Percentiles rank a stretch among this genome's conserved stretches.
phyloP scores from a whole-genome alignment of 305 asterid genomes.

The Fraxinus ornus region DNA sequence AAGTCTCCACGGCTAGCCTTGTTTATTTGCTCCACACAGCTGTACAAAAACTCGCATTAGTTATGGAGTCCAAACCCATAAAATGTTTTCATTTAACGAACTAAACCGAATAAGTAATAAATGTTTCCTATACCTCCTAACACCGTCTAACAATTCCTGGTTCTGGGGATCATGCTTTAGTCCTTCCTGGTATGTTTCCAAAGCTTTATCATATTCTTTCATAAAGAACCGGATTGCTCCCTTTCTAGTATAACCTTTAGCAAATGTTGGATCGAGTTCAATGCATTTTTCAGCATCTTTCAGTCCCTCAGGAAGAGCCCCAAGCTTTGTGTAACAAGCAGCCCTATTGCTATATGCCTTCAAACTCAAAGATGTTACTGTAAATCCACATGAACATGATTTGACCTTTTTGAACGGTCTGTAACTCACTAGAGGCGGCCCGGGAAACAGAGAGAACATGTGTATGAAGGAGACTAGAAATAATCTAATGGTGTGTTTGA shows the following conservation, averaged over 20 bases:
- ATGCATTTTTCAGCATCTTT: slow-evolving; percentile 95
- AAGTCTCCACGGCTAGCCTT: slow-evolving; percentile 90
- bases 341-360: slow-evolving; percentile 96
- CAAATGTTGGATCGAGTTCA: slow-evolving; percentile 82
- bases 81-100: not conserved
- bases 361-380: not conserved
- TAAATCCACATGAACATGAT: too few relatives aligned
- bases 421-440: too few relatives aligned
- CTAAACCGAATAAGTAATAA: not conserved
- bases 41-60: slow-evolving; percentile 26
- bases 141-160: slow-evolving; percentile 76
- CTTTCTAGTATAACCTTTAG: slow-evolving; percentile 86
- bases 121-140: slow-evolving; percentile 51
- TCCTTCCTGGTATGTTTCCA: slow-evolving; percentile 89
- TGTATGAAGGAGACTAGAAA: too few relatives aligned
- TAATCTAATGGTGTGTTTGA: too few relatives aligned
- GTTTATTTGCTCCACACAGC: slow-evolving; percentile 79
- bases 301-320: slow-evolving; percentile 90
- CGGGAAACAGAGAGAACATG: too few relatives aligned
- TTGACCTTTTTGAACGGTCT: too few relatives aligned
- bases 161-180: slow-evolving; percentile 73
- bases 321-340: slow-evolving; percentile 90
- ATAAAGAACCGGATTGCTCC: slow-evolving; percentile 86
- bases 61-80: not conserved
- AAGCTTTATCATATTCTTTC: slow-evolving; percentile 85